These are phyloP conservation scores for Thuidium tamariscinum DNA, from an alignment of 225 moss, liverwort and hornwort genomes.

Conservation along the genomic window DNA sequence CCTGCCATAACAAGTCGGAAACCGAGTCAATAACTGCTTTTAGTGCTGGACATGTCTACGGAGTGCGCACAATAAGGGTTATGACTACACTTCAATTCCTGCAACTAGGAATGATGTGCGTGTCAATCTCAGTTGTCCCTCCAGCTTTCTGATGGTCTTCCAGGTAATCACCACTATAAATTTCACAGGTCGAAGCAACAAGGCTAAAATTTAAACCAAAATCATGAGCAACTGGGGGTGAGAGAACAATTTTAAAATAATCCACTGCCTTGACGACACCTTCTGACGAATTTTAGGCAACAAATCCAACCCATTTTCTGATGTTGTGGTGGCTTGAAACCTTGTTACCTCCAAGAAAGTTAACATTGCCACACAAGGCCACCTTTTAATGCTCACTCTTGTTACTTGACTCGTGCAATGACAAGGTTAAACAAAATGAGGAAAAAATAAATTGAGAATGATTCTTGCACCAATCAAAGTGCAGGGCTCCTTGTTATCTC, in stretches of 20 bases:
- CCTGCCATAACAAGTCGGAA: slow-evolving; percentile 34
- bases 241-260: neutral
- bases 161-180: neutral
- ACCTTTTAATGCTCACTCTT: neutral
- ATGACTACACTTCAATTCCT: neutral
- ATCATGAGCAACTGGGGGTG: neutral
- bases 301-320: neutral
- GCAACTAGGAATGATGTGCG: neutral
- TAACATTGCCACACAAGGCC: neutral
- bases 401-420: neutral
- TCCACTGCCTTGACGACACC: neutral
- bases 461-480: neutral
- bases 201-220: neutral
- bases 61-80: neutral
- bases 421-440: neutral
- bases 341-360: neutral
- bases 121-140: neutral
- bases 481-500: neutral
- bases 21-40: neutral
- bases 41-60: neutral
- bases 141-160: neutral
- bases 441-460: too few species aligned
- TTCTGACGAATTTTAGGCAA: neutral
- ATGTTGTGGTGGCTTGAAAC: neutral
- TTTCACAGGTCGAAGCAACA: neutral